Percentiles rank a stretch among this genome's conserved stretches.
Conservation (phyloP, 371 early-diverging fungal genomes). For the Smittium culicis region DNA sequence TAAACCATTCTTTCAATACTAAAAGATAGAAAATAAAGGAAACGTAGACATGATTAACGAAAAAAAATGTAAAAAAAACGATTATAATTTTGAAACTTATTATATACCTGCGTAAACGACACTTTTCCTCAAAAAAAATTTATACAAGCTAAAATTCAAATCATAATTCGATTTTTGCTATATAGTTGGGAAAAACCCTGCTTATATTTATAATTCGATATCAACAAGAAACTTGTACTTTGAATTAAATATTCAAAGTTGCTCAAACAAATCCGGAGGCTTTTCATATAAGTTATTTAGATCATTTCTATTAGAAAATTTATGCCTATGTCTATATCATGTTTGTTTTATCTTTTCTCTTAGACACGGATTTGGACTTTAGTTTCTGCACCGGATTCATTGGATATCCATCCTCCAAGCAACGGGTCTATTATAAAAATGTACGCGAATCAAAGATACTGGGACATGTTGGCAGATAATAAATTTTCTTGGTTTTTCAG, state of each 20-base stretch:
- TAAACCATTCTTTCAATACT: no score
- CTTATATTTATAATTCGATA: background rate
- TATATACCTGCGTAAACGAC: no score
- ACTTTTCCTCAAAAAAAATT: no score
- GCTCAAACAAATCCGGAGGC: background rate
- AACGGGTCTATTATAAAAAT: background rate
- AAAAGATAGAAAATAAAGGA: background rate
- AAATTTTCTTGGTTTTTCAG: background rate
- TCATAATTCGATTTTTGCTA: no score
- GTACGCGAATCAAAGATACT: constrained; percentile 5
- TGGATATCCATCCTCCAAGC: background rate
- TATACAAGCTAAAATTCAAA: no score
- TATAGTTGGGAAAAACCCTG: background rate
- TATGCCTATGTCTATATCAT: no score
- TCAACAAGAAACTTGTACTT: background rate
- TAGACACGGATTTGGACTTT: constrained; percentile 8
- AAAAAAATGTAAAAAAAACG: background rate
- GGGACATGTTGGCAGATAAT: background rate
- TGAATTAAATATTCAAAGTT: background rate
- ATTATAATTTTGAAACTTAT: no score
- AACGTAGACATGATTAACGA: background rate
- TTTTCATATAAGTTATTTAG: background rate
- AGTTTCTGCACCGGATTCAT: background rate
- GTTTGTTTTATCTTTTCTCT: background rate
- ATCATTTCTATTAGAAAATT: no score